These are phyloP conservation scores for Coprinellus micaceus DNA, from an alignment of 768 basidiomycete genomes.

Conservation along the genomic window DNA sequence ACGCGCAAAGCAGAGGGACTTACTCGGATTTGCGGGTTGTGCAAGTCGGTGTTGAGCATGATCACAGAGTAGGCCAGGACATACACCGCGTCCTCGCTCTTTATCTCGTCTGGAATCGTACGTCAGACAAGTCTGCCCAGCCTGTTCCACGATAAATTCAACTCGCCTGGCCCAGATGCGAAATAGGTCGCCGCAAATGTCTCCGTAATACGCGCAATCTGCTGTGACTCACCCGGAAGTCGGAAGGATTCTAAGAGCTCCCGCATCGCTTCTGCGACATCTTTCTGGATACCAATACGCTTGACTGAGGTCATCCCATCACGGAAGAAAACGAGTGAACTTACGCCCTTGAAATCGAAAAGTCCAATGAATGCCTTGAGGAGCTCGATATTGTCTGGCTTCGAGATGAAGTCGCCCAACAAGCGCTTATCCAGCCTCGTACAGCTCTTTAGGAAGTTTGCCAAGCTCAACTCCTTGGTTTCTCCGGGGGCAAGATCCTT, in stretches of 20 bases:
- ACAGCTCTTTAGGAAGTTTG: constrained; percentile 80
- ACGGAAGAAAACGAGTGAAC: too few relatives aligned
- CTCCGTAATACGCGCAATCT: constrained; percentile 90
- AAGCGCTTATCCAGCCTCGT: constrained; percentile 88
- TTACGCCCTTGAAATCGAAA: constrained; percentile 86
- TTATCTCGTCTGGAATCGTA: constrained; percentile 67
- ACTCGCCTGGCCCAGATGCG: constrained; percentile 72
- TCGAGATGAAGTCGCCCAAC: constrained; percentile 89
- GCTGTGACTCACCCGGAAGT: constrained; percentile 92
- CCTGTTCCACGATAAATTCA: constrained; percentile 4
- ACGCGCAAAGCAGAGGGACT: constrained; percentile 21
- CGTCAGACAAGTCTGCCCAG: background rate
- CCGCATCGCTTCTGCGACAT: constrained; percentile 92
- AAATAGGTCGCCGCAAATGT: constrained; percentile 92
- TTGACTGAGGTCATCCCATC: too few relatives aligned
- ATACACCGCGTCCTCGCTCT: constrained; percentile 88
- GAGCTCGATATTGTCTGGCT: constrained; percentile 80
- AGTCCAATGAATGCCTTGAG: constrained; percentile 83
- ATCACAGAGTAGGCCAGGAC: constrained; percentile 94
- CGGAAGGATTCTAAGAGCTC: constrained; percentile 92
- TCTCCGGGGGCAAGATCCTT: constrained; percentile 53
- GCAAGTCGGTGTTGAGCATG: constrained; percentile 96
- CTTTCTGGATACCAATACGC: constrained; percentile 56
- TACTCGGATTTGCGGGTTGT: constrained; percentile 90
- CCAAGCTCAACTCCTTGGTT: constrained; percentile 66